Evolutionary conservation across 441 rosid genomes (phyloP).

Genomic region (Mallotus repandus): DNA sequence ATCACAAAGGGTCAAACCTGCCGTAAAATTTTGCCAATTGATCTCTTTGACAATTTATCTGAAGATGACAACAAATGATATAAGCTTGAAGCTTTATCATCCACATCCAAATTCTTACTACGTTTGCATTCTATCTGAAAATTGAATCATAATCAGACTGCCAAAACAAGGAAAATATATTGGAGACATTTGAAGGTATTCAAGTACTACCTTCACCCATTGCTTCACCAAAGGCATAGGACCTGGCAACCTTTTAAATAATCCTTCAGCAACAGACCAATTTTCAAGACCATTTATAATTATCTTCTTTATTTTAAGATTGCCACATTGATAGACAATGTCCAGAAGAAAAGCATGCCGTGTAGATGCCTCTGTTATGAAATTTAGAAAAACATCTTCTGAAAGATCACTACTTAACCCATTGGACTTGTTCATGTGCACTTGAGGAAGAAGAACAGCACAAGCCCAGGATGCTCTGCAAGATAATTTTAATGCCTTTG

Average conservation of each 20-base stretch:
- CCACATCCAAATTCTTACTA: constrained; percentile 37
- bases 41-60: constrained; percentile 36
- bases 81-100: constrained; percentile 46
- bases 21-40: constrained; percentile 63
- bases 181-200: constrained; percentile 15
- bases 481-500: constrained; percentile 68
- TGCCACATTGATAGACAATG: constrained; percentile 62
- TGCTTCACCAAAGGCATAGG: constrained; percentile 77
- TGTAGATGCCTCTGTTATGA: constrained; percentile 58
- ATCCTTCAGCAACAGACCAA: constrained; percentile 65
- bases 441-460: constrained; percentile 49
- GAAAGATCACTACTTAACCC: constrained; percentile 40
- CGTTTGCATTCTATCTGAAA: constrained; percentile 61
- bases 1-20: constrained; percentile 55
- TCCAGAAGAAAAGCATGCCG: constrained; percentile 76
- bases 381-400: constrained; percentile 56
- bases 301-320: constrained; percentile 39
- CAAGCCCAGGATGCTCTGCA: constrained; percentile 78
- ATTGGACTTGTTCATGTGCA: constrained; percentile 36
- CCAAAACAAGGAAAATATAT: constrained; percentile 24
- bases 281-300: constrained; percentile 51
- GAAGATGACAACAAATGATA: constrained; percentile 56
- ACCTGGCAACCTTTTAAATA: constrained; percentile 49
- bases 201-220: constrained; percentile 86
- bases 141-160: constrained; percentile 32